Evolutionary conservation across 2,329 filamentous ascomycete genomes (phyloP).

Genomic region (Rutstroemia sp.): DNA sequence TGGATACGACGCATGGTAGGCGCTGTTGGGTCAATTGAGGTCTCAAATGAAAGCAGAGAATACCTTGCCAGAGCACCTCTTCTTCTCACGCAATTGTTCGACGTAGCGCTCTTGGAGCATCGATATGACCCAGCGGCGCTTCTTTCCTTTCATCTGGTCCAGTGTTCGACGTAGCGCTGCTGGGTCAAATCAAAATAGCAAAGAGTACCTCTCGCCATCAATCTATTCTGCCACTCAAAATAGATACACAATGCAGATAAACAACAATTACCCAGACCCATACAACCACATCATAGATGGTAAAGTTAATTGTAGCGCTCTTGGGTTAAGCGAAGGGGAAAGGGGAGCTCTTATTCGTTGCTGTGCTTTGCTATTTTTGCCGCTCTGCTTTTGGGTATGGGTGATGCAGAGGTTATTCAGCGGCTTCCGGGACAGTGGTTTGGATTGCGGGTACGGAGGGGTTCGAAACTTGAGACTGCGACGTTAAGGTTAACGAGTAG

Average conservation of each 20-base stretch:
- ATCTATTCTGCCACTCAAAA: neutral
- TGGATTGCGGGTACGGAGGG: neutral
- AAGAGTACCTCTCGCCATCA: neutral
- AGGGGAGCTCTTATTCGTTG: neutral
- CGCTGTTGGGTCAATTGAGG: too few species aligned
- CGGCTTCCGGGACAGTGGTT: neutral
- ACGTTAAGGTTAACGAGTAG: too few species aligned
- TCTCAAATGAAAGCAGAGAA: too few species aligned
- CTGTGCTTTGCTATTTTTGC: neutral
- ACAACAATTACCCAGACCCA: too few species aligned
- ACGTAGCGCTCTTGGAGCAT: too few species aligned
- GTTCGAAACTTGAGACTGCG: neutral
- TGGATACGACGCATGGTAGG: too few species aligned
- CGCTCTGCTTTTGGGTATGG: neutral
- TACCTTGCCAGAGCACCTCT: too few species aligned
- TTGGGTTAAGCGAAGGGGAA: neutral
- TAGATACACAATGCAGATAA: too few species aligned
- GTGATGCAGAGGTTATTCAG: neutral
- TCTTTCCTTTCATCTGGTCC: neutral
- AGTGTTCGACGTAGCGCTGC: neutral
- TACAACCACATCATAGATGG: too few species aligned
- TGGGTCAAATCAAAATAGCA: neutral
- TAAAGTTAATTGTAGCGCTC: neutral
- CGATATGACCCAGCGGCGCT: too few species aligned
- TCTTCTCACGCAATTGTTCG: too few species aligned